A percentile compares a stretch with the other conserved stretches of the same genome.
phyloP scores from a whole-genome alignment of 169 alveolate genomes.

The Babesia bigemina region DNA sequence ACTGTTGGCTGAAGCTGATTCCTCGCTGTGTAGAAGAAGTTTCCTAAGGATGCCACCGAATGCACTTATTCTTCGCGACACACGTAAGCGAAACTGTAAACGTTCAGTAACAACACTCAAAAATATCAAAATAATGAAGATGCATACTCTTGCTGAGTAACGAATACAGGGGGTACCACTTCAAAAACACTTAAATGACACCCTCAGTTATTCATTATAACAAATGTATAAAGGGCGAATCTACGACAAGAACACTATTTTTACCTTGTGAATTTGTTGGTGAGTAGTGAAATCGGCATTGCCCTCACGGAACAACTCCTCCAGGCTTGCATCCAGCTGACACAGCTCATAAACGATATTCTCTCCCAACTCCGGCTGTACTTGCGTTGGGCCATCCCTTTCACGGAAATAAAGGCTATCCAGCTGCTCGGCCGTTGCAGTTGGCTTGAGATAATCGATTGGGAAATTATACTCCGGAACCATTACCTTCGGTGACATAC shows the following conservation, averaged over 20 bases:
- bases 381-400: constrained; percentile 37
- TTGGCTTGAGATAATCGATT: constrained; percentile 19
- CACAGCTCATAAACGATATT: constrained; percentile 52
- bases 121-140: background rate
- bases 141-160: too few relatives aligned
- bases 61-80: constrained; percentile 62
- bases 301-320: constrained; percentile 52
- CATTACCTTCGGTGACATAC: constrained; percentile 3
- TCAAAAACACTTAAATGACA: background rate
- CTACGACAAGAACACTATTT: background rate
- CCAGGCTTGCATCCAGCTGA: constrained; percentile 63
- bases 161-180: too few relatives aligned
- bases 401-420: constrained; percentile 58
- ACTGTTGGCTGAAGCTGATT: constrained; percentile 19
- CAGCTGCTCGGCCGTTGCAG: constrained; percentile 42
- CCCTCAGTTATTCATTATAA: too few relatives aligned
- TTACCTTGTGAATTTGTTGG: constrained; percentile 62
- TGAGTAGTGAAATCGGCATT: constrained; percentile 37
- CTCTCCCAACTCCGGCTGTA: constrained; percentile 31
- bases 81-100: constrained; percentile 61
- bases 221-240: too few relatives aligned
- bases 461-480: background rate
- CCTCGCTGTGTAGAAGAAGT: constrained; percentile 39
- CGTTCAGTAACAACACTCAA: background rate
- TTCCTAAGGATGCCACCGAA: constrained; percentile 45